These are phyloP conservation scores for Paecilomyces niveus DNA, from an alignment of 2,329 filamentous ascomycete species.

Conservation along the genomic window DNA sequence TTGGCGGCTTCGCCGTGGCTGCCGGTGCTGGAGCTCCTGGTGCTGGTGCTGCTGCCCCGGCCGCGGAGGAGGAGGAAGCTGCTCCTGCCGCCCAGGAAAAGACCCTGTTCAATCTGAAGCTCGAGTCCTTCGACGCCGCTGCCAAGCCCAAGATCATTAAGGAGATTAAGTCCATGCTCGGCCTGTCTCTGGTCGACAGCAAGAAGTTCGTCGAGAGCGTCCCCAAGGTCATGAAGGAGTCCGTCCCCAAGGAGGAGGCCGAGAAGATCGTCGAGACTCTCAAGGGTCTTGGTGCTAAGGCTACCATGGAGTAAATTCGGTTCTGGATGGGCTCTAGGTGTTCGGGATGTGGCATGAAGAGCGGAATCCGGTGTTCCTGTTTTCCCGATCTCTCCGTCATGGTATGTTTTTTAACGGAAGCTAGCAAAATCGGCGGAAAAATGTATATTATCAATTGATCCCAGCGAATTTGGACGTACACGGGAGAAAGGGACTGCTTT, in stretches of 20 bases:
- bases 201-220: constrained; percentile 99
- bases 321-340: constrained; percentile 4
- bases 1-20: constrained; percentile 79
- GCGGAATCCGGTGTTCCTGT: neutral
- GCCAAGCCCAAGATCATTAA: constrained; percentile 99
- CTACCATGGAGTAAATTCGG: constrained; percentile 71
- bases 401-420: neutral
- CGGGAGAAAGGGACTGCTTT: neutral
- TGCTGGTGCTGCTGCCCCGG: constrained; percentile 51
- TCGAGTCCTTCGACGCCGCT: constrained; percentile 77
- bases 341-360: neutral
- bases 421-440: neutral
- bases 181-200: constrained; percentile 92
- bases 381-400: neutral
- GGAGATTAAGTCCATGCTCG: constrained; percentile 95
- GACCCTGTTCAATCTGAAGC: constrained; percentile 94
- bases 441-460: constrained; percentile 1
- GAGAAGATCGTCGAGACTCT: constrained; percentile 96
- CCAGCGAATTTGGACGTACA: neutral
- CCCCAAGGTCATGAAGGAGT: constrained; percentile 98
- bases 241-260: constrained; percentile 95
- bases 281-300: constrained; percentile 87
- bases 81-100: constrained; percentile 84
- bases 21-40: constrained; percentile 52
- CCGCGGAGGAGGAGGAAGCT: constrained; percentile 72